phyloP scores from a whole-genome alignment of 495 filamentous ascomycete genomes.

The Penicillium fimorum region DNA sequence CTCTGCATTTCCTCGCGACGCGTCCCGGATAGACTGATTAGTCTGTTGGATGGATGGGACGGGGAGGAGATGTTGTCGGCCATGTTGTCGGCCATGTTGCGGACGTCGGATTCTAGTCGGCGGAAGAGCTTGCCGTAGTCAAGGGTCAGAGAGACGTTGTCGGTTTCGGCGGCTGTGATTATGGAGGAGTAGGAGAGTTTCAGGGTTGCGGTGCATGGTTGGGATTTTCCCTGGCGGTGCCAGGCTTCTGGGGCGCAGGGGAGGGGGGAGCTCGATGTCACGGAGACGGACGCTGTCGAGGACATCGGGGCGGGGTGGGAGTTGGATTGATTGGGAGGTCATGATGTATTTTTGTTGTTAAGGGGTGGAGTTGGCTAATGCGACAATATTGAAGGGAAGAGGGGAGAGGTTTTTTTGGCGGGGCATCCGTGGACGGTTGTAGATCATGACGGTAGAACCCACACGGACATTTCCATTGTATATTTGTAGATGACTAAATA shows the following conservation, averaged over 20 bases:
- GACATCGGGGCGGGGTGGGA: conserved; percentile 35
- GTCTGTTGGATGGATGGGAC: conserved; percentile 24
- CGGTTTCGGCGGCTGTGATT: conserved; percentile 40
- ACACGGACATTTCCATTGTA: neutral
- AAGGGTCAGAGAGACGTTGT: conserved; percentile 46
- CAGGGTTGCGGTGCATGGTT: conserved; percentile 45
- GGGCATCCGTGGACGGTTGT: conserved; percentile 13
- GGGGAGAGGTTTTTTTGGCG: conserved; percentile 19
- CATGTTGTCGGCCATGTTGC: conserved; percentile 28
- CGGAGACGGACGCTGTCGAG: conserved; percentile 45
- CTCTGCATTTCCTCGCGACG: conserved; percentile 34
- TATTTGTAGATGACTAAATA: neutral
- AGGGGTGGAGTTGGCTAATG: neutral
- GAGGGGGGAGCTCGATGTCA: conserved; percentile 44
- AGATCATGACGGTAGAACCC: conserved; percentile 23
- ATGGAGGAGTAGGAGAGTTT: conserved; percentile 47
- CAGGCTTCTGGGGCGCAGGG: conserved; percentile 46
- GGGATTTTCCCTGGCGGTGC: conserved; percentile 44
- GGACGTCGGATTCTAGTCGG: conserved; percentile 41
- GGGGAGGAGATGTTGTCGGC: conserved; percentile 22
- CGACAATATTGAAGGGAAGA: neutral
- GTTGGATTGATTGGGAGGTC: conserved; percentile 33
- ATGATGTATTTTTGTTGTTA: conserved; percentile 14
- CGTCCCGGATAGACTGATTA: conserved; percentile 35
- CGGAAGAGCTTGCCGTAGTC: conserved; percentile 52